These are phyloP conservation scores for Salvia rosmarinus DNA, from an alignment of 257 asterid genomes.

Conservation along the genomic window DNA sequence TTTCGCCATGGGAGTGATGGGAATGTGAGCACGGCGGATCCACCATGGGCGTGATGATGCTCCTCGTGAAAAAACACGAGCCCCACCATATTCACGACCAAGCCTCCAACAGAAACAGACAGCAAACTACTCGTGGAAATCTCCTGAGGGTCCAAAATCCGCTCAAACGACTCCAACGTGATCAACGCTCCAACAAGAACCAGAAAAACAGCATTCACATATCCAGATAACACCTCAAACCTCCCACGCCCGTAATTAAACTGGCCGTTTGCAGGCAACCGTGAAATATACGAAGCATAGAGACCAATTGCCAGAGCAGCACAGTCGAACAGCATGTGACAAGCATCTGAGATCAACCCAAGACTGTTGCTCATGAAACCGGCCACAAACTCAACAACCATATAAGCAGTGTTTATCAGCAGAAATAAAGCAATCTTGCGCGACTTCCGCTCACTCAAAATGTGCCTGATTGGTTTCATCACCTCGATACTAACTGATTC, in stretches of 20 bases:
- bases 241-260: slow-evolving; percentile 96
- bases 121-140: slow-evolving; percentile 81
- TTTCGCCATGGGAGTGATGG: slow-evolving; percentile 44
- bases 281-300: slow-evolving; percentile 91
- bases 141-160: slow-evolving; percentile 97
- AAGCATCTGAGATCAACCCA: slow-evolving; percentile 97
- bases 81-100: slow-evolving; percentile 85
- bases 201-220: slow-evolving; percentile 84
- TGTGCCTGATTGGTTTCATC: slow-evolving; percentile 85
- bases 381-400: slow-evolving; percentile 89
- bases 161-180: slow-evolving; percentile 84
- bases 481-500: slow-evolving; percentile 51
- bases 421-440: slow-evolving; percentile 88
- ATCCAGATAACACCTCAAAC: slow-evolving; percentile 94
- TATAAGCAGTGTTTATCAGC: slow-evolving; percentile 85
- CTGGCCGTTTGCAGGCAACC: slow-evolving; percentile 84
- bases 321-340: slow-evolving; percentile 98
- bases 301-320: slow-evolving; percentile 96
- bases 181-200: slow-evolving; percentile 91
- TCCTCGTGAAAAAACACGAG: slow-evolving; percentile 95
- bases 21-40: slow-evolving; percentile 74
- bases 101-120: slow-evolving; percentile 89
- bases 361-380: slow-evolving; percentile 99
- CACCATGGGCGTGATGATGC: slow-evolving; percentile 99
- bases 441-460: slow-evolving; percentile 86